Conservation (phyloP, 225 moss, liverwort and hornwort genomes). For the Pseudoscleropodium purum region DNA sequence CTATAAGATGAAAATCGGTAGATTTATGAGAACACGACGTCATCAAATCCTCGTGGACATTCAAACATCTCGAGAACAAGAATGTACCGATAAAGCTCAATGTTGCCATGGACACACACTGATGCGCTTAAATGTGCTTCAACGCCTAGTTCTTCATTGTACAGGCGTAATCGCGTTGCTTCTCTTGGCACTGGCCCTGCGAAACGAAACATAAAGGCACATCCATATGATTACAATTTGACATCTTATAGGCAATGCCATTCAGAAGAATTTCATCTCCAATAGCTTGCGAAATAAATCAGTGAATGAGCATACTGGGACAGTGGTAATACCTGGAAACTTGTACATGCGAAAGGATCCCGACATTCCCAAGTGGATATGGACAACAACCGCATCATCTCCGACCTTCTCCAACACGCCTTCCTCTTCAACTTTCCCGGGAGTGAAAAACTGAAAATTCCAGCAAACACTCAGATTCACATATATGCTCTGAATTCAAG, state of each 20-base stretch:
- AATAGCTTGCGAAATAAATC: not conserved
- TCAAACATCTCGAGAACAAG: not conserved
- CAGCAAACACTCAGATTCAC: not conserved
- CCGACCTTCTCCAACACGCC: constrained; percentile 35
- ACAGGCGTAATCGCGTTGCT: constrained; percentile 55
- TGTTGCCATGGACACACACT: constrained; percentile 55
- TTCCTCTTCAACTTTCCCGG: constrained; percentile 28
- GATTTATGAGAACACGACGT: not conserved
- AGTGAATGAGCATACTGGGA: not conserved
- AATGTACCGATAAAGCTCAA: constrained; percentile 65
- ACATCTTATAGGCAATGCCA: not conserved
- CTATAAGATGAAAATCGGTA: not conserved
- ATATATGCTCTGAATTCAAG: not conserved
- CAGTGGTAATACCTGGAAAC: constrained; percentile 43
- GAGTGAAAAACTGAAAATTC: constrained; percentile 68
- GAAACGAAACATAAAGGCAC: not conserved
- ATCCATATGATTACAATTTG: not conserved
- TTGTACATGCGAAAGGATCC: constrained; percentile 75
- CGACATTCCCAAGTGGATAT: constrained; percentile 89
- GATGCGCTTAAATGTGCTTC: constrained; percentile 81
- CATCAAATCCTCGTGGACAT: not conserved
- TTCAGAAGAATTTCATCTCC: not conserved
- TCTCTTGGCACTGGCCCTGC: constrained; percentile 77
- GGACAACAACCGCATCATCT: constrained; percentile 62
- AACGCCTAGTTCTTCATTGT: constrained; percentile 47